phyloP scores from a whole-genome alignment of 164 flowering plant genomes.

The Taxillus chinensis region DNA sequence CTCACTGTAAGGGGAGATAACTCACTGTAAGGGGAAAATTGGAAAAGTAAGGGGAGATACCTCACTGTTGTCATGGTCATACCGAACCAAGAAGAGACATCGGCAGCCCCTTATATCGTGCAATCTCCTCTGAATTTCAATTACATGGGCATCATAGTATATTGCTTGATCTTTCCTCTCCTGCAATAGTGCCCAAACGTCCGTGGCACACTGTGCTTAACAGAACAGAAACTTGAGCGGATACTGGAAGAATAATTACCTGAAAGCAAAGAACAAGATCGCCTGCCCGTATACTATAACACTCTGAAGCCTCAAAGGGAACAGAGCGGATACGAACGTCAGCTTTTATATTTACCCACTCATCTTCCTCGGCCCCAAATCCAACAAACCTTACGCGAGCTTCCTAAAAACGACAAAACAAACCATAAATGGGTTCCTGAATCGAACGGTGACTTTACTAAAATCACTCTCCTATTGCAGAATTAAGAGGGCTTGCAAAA shows the following conservation, averaged over 20 bases:
- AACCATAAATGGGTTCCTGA: background rate
- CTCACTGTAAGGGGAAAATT: background rate
- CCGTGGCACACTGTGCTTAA: no score
- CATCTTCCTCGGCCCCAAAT: constrained; percentile 41
- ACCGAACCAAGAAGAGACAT: constrained; percentile 33
- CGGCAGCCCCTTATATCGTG: constrained; percentile 49
- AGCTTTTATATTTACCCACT: constrained; percentile 36
- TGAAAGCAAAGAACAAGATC: constrained; percentile 37
- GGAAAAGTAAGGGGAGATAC: constrained; percentile 12
- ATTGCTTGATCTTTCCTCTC: constrained; percentile 35
- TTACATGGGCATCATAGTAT: constrained; percentile 36
- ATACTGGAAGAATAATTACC: constrained; percentile 14
- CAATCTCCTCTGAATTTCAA: constrained; percentile 29
- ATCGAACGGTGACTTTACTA: no score
- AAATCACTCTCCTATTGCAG: no score
- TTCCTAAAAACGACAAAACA: constrained; percentile 21
- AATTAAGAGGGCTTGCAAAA: no score
- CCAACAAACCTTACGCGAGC: constrained; percentile 41
- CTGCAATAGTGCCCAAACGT: constrained; percentile 10
- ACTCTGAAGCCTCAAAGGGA: constrained; percentile 34
- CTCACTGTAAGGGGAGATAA: background rate
- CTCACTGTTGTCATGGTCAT: constrained; percentile 34
- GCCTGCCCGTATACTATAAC: constrained; percentile 28
- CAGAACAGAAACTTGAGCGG: background rate
- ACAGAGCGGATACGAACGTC: constrained; percentile 32